Evolutionary conservation across 1,284 basidiomycete species (phyloP).

Genomic region (Irpex sp.): DNA sequence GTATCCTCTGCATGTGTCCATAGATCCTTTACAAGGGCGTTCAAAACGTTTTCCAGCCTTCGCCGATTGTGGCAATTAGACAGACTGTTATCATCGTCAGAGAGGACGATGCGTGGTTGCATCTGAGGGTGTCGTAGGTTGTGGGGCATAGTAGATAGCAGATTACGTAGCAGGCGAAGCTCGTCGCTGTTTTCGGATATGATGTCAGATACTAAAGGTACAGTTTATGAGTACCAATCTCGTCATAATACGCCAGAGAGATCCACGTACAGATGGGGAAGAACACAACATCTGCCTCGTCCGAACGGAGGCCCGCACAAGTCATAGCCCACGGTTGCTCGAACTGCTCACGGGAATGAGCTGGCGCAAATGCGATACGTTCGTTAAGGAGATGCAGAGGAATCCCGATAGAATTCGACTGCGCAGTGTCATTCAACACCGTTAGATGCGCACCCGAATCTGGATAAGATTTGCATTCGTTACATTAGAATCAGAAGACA

Average conservation of each 20-base stretch:
- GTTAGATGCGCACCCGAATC: background rate
- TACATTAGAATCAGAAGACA: background rate
- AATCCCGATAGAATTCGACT: background rate
- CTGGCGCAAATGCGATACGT: background rate
- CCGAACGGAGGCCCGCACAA: background rate
- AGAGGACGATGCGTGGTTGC: background rate
- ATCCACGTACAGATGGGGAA: background rate
- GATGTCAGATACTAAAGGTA: background rate
- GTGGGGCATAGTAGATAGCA: background rate
- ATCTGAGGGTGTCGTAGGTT: background rate
- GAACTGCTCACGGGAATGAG: background rate
- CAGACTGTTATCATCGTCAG: background rate
- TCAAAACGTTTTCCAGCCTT: background rate
- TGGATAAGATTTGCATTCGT: background rate
- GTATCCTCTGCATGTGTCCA: background rate
- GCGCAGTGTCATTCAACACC: background rate
- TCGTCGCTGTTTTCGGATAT: background rate
- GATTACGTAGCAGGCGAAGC: background rate
- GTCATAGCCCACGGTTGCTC: background rate
- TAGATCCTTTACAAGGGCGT: background rate
- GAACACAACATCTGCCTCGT: background rate
- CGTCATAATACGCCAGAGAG: too few species aligned
- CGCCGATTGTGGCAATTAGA: background rate
- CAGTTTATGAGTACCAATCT: background rate
- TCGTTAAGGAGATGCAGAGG: background rate